Evolutionary conservation across 2,329 filamentous ascomycete species (phyloP), one percentile per base, ranked within the genome.

Genomic region (Monosporascus sp.): DNA sequence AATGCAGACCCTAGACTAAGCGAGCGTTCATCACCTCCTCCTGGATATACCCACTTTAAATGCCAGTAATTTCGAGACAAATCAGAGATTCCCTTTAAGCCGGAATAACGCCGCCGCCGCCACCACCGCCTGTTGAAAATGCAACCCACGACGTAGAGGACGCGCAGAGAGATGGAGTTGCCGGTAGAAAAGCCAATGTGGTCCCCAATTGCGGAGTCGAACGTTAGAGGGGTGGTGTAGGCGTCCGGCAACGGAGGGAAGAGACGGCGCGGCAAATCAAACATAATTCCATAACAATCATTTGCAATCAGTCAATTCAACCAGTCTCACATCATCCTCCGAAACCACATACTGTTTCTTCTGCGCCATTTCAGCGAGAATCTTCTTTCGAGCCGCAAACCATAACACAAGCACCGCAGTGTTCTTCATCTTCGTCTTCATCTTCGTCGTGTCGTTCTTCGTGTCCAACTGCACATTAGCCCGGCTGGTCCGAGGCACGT

Each of bases 381-480:
- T 31, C 43, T 31, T 25, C 20, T 46, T 46, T 46, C 22, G n/a
- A 5, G 14, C 6, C 11, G 22, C n/a, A 46, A 25, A 46, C 43
- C 7, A 31, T 15, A 25, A 46, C 22, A 46, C 43, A 46, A 31
- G 43, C 22, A 46, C 7, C 24, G 43, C 20, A 46, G 43, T 46
- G 17, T 41, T 59, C 52, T 59, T 54, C 54, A 56, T 54, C 50
- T 57, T 41, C 22, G 31, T 52, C 50, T 55, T 62, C 62, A 54
- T 63, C 61, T 63, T 67, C 64, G 48, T 67, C 53, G 62, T 59
- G 59, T 67, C 65, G 62, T 67, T 61, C 62, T 61, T 66, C 63
- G 53, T 65, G 52, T 64, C 62, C 59, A 65, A 59, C 59, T 50
- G 59, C 58, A 57, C 51, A 56, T 55, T 62, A 57, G 58, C 57